These are phyloP conservation scores for Sporisorium iseilematis-ciliati DNA, from an alignment of 1,284 basidiomycete species.

Conservation along the genomic window DNA sequence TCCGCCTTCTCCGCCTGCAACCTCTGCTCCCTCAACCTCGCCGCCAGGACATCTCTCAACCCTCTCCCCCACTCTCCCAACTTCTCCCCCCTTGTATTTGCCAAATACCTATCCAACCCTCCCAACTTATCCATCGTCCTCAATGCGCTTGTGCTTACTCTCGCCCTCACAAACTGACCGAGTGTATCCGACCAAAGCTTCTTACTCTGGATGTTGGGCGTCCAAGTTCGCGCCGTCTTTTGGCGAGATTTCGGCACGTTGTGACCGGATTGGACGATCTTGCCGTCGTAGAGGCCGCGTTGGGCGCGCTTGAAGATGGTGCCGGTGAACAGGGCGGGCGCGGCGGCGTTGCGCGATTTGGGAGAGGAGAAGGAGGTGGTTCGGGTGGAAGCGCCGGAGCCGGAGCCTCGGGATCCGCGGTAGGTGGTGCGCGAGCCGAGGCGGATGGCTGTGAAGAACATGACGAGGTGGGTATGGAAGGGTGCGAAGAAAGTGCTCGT, in stretches of 20 bases:
- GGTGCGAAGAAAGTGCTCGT: too few relatives aligned
- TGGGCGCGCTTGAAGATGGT: conserved; percentile 66
- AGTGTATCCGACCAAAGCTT: conserved; percentile 55
- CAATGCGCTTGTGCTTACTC: conserved; percentile 54
- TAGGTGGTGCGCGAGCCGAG: conserved; percentile 67
- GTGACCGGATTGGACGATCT: conserved; percentile 63
- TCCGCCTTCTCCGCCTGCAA: conserved; percentile 5
- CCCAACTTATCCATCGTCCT: conserved; percentile 65
- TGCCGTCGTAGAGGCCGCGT: conserved; percentile 66
- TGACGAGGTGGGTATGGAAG: conserved; percentile 6
- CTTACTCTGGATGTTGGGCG: conserved; percentile 65
- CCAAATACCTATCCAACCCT: conserved; percentile 64
- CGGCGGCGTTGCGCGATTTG: conserved; percentile 57
- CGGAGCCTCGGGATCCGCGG: conserved; percentile 63
- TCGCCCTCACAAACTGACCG: conserved; percentile 31
- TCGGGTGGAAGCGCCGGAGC: conserved; percentile 58
- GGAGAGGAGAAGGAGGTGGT: conserved; percentile 65
- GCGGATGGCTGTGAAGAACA: conserved; percentile 63
- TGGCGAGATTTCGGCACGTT: conserved; percentile 66
- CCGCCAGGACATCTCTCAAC: conserved; percentile 49
- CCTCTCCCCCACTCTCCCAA: conserved; percentile 63
- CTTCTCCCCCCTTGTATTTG: conserved; percentile 52
- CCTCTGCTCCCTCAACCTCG: conserved; percentile 34
- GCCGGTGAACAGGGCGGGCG: conserved; percentile 39
- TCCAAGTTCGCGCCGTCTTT: conserved; percentile 64